Evolutionary conservation across 2,329 filamentous ascomycete genomes (phyloP).

Genomic region (Aspergillus versicolor): DNA sequence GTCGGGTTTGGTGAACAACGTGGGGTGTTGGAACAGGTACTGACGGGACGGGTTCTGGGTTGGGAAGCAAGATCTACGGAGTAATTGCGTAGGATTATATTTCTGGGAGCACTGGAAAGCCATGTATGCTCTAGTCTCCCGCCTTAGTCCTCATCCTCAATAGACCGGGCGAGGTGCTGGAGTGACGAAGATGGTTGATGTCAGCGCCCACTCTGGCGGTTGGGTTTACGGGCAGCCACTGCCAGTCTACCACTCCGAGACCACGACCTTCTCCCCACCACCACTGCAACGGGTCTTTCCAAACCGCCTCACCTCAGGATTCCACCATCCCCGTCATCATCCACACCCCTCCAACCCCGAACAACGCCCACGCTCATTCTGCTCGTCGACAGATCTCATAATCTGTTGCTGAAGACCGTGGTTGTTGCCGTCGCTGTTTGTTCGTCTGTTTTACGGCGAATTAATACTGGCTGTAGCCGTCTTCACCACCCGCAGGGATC

Average conservation of each 20-base stretch:
- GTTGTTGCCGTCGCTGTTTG: constrained; percentile 16
- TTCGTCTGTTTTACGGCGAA: constrained; percentile 10
- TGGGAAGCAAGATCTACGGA: background rate
- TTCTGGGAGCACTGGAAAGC: background rate
- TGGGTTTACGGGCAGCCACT: constrained; percentile 21
- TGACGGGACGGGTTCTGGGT: background rate
- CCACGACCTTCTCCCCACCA: constrained; percentile 15
- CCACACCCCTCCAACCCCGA: constrained; percentile 5
- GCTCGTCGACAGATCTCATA: constrained; percentile 11
- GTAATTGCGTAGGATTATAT: background rate
- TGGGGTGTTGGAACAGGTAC: background rate
- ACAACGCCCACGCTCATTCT: constrained; percentile 15
- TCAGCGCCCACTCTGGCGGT: constrained; percentile 9
- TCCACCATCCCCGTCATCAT: constrained; percentile 13
- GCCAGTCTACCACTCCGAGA: constrained; percentile 1
- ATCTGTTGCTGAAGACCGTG: constrained; percentile 14
- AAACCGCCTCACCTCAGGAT: constrained; percentile 19
- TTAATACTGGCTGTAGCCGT: constrained; percentile 8
- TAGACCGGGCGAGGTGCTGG: constrained; percentile 1
- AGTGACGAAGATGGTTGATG: constrained; percentile 6
- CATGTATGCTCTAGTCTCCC: background rate
- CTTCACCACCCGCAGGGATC: constrained; percentile 11
- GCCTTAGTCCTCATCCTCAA: constrained; percentile 7
- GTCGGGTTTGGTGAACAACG: background rate
- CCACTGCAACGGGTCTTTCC: constrained; percentile 19